Evolutionary conservation across 495 filamentous ascomycete species (phyloP).

Genomic region (Aspergillus nidulans): DNA sequence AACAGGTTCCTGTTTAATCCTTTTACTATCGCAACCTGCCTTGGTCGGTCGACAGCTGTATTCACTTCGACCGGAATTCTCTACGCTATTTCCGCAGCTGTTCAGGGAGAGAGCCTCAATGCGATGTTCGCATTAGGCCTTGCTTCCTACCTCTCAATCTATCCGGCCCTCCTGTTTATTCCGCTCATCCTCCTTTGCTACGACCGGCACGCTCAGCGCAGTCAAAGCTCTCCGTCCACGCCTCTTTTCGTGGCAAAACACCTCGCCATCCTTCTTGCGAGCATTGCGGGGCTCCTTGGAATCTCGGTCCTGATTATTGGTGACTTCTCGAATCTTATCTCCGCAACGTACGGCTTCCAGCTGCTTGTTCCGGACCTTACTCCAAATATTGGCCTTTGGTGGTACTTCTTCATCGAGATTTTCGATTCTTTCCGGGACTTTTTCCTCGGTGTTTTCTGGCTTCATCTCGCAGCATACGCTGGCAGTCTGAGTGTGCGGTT

Average conservation of each 20-base stretch:
- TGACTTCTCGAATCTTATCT: slow-evolving; percentile 76
- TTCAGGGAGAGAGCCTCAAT: slow-evolving; percentile 65
- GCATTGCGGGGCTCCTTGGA: slow-evolving; percentile 56
- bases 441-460: slow-evolving; percentile 96
- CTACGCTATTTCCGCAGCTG: slow-evolving; percentile 76
- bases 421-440: slow-evolving; percentile 97
- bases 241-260: slow-evolving; percentile 49
- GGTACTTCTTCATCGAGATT: slow-evolving; percentile 99
- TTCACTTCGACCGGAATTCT: slow-evolving; percentile 89
- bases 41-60: slow-evolving; percentile 86
- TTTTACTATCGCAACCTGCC: slow-evolving; percentile 86
- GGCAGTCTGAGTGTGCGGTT: slow-evolving; percentile 77
- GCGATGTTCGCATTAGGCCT: slow-evolving; percentile 83
- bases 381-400: slow-evolving; percentile 95
- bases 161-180: slow-evolving; percentile 80
- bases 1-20: slow-evolving; percentile 87
- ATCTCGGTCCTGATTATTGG: slow-evolving; percentile 74
- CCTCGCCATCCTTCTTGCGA: slow-evolving; percentile 37
- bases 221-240: slow-evolving; percentile 19
- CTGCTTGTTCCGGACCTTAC: slow-evolving; percentile 88
- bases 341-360: slow-evolving; percentile 87
- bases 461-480: slow-evolving; percentile 86
- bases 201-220: slow-evolving; percentile 50
- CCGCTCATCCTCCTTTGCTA: slow-evolving; percentile 79
- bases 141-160: slow-evolving; percentile 86